These are phyloP conservation scores for Asterella californica DNA, from an alignment of 225 moss, liverwort and hornwort genomes.

Conservation along the genomic window DNA sequence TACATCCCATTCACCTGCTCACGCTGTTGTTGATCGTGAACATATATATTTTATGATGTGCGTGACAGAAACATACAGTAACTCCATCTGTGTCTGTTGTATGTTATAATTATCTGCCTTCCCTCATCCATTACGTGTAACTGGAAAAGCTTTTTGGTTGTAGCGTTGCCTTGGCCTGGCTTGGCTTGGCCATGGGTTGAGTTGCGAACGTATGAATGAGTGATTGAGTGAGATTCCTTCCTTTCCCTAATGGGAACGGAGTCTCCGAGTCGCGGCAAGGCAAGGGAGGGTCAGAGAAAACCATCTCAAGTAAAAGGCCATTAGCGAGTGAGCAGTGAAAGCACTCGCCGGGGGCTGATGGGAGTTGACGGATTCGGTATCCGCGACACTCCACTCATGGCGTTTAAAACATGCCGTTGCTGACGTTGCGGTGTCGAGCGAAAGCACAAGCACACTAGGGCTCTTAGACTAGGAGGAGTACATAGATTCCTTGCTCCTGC, in stretches of 20 bases:
- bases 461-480: not conserved
- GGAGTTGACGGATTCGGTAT: constrained; percentile 1
- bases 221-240: too few species aligned
- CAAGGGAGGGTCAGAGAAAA: not conserved
- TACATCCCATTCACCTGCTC: not conserved
- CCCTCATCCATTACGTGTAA: not conserved
- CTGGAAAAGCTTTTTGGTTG: not conserved
- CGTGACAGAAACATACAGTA: not conserved
- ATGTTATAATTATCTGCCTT: not conserved
- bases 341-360: not conserved
- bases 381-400: not conserved
- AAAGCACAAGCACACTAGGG: too few species aligned
- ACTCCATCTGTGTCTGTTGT: not conserved
- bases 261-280: not conserved
- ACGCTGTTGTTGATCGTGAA: not conserved
- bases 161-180: not conserved
- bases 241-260: not conserved
- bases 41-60: not conserved
- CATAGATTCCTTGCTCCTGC: not conserved
- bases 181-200: too few species aligned
- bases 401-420: not conserved
- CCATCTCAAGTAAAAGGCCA: not conserved
- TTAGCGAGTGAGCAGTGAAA: not conserved
- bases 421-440: not conserved
- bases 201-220: too few species aligned